A percentile compares a stretch with the other conserved stretches of the same genome.
Conservation (phyloP, 495 filamentous ascomycete species). For the Neurospora sp. region DNA sequence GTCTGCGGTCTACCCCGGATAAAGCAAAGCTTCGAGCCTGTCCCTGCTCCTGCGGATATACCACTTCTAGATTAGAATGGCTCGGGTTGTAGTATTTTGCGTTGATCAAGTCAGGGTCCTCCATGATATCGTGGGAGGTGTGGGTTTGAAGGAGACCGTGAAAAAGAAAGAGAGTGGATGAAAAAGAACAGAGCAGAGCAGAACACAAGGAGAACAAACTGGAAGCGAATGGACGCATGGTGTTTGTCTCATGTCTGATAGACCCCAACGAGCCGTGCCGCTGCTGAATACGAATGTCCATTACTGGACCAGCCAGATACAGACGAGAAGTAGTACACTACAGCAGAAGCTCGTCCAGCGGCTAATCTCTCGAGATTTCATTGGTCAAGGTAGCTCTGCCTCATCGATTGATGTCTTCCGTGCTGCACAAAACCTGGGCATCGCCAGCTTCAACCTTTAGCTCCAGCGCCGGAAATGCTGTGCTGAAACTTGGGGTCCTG, state of each 20-base stretch:
- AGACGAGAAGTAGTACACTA: neutral
- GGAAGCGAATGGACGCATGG: neutral
- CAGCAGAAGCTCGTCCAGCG: neutral
- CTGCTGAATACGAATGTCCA: neutral
- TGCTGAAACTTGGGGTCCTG: neutral
- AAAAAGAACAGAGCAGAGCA: neutral
- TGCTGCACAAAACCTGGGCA: neutral
- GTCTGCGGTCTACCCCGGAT: neutral
- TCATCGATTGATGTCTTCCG: neutral
- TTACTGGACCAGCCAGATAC: neutral
- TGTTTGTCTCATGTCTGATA: neutral
- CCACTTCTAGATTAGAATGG: neutral
- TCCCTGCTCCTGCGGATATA: neutral
- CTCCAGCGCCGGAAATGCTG: neutral
- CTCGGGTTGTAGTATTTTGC: neutral
- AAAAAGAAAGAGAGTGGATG: neutral
- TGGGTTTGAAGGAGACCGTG: neutral
- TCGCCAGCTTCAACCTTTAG: neutral
- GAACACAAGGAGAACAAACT: neutral
- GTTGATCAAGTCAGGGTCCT: neutral
- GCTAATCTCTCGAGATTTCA: neutral
- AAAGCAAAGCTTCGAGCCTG: neutral
- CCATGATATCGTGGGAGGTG: neutral
- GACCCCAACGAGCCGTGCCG: neutral
- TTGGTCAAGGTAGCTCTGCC: neutral